A percentile compares a stretch with the other conserved stretches of the same genome.
Conservation (phyloP, 176 grass and related monocot genomes). For the Oryza meyeriana region DNA sequence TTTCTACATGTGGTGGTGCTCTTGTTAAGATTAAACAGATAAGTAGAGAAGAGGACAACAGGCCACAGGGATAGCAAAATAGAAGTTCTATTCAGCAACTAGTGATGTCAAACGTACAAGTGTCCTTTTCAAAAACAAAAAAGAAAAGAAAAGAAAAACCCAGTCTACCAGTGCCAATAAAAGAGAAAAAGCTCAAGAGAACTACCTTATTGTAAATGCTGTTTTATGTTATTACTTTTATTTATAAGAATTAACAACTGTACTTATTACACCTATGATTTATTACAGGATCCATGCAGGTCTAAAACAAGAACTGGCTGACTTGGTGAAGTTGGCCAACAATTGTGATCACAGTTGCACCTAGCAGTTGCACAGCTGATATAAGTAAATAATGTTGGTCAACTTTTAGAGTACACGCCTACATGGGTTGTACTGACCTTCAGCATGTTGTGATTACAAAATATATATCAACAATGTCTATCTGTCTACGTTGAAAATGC, state of each 20-base stretch:
- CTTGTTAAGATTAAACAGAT: not conserved
- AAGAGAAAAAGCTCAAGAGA: not conserved
- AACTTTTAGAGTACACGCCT: slow-evolving; percentile 3
- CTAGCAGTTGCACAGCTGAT: slow-evolving; percentile 7
- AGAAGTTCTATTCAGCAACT: not conserved
- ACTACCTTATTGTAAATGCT: not conserved
- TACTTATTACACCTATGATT: not conserved
- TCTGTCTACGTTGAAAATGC: not conserved
- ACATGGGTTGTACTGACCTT: not conserved
- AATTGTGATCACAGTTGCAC: not conserved
- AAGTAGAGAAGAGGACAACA: not conserved
- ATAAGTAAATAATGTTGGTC: slow-evolving; percentile 30
- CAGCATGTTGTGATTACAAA: not conserved
- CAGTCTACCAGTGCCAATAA: not conserved
- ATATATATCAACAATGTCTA: not conserved
- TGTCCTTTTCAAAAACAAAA: not conserved
- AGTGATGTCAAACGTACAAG: not conserved
- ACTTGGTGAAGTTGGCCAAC: slow-evolving; percentile 11
- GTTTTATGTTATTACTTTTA: not conserved
- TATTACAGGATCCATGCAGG: slow-evolving; percentile 3
- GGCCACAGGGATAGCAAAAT: not conserved
- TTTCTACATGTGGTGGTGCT: not conserved
- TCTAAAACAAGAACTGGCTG: not conserved
- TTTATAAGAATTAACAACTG: not conserved
- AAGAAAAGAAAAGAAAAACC: not conserved